Percentiles rank a stretch among this genome's conserved stretches.
These are phyloP conservation scores for Tetracladium setigerum DNA, from an alignment of 495 filamentous ascomycete species.

Conservation along the genomic window DNA sequence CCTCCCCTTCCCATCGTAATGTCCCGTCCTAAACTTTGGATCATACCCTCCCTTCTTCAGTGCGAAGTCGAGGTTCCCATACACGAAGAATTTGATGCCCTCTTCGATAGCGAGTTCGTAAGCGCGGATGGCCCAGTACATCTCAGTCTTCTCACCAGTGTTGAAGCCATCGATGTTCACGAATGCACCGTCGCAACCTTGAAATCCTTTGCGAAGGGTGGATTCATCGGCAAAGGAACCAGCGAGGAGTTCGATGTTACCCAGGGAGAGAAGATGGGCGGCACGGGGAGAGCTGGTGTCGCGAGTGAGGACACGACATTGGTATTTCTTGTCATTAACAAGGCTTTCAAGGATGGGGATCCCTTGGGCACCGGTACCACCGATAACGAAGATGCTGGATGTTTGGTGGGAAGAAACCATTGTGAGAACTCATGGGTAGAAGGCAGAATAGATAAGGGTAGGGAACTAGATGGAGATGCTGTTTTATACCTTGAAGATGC, in stretches of 20 bases:
- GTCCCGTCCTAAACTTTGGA: constrained; percentile 37
- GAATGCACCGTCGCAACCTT: constrained; percentile 39
- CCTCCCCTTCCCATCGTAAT: constrained; percentile 50
- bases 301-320: constrained; percentile 31
- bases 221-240: constrained; percentile 40
- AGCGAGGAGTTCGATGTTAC: constrained; percentile 35
- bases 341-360: constrained; percentile 31
- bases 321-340: constrained; percentile 25
- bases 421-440: no score
- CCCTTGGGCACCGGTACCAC: constrained; percentile 41
- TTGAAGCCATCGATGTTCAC: constrained; percentile 49
- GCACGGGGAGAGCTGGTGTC: constrained; percentile 23
- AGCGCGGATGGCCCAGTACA: constrained; percentile 45
- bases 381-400: constrained; percentile 30
- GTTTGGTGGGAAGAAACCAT: constrained; percentile 10
- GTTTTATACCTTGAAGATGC: no score
- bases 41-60: constrained; percentile 39
- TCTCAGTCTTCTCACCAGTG: constrained; percentile 44
- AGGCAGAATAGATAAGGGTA: no score
- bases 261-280: constrained; percentile 23
- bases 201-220: constrained; percentile 34
- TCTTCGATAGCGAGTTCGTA: constrained; percentile 45
- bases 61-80: constrained; percentile 38
- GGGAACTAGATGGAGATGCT: no score
- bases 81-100: constrained; percentile 46